phyloP scores from a whole-genome alignment of 2,329 filamentous ascomycete genomes.

The Aureobasidium vineae region DNA sequence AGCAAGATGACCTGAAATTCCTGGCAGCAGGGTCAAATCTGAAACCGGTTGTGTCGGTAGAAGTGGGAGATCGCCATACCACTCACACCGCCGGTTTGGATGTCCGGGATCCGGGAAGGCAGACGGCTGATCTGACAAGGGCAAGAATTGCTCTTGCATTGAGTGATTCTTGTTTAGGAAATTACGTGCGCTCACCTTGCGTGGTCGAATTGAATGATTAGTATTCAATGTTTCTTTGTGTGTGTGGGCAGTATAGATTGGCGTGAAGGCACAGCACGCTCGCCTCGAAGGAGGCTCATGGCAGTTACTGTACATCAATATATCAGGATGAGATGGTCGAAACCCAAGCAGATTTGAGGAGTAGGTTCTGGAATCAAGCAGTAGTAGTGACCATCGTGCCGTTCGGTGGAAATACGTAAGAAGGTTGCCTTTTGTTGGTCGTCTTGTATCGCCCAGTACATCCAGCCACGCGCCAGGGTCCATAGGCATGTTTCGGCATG shows the following conservation, averaged over 20 bases:
- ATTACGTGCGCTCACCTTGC: background rate
- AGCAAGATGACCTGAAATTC: background rate
- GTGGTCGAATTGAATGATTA: background rate
- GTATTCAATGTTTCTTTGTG: background rate
- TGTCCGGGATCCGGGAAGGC: slow-evolving; percentile 16
- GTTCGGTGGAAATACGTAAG: slow-evolving; percentile 12
- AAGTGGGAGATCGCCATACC: slow-evolving; percentile 13
- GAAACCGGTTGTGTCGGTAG: slow-evolving; percentile 22
- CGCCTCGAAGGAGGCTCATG: background rate
- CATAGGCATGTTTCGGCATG: background rate
- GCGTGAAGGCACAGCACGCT: background rate
- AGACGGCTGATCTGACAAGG: slow-evolving; percentile 19
- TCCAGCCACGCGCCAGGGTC: slow-evolving; percentile 19
- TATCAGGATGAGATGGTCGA: slow-evolving; percentile 7
- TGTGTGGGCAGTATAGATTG: background rate
- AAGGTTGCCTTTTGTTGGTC: background rate
- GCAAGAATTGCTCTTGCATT: slow-evolving; percentile 1
- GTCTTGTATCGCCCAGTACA: slow-evolving; percentile 1
- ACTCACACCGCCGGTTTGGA: slow-evolving; percentile 24
- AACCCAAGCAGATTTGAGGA: slow-evolving; percentile 12
- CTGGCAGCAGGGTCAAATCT: background rate
- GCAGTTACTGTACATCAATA: background rate
- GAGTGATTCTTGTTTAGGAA: slow-evolving; percentile 2
- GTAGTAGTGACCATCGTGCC: background rate
- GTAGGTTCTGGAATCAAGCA: background rate